Evolutionary conservation across 257 asterid genomes (phyloP).

Genomic region (Voacanga thouarsii): DNA sequence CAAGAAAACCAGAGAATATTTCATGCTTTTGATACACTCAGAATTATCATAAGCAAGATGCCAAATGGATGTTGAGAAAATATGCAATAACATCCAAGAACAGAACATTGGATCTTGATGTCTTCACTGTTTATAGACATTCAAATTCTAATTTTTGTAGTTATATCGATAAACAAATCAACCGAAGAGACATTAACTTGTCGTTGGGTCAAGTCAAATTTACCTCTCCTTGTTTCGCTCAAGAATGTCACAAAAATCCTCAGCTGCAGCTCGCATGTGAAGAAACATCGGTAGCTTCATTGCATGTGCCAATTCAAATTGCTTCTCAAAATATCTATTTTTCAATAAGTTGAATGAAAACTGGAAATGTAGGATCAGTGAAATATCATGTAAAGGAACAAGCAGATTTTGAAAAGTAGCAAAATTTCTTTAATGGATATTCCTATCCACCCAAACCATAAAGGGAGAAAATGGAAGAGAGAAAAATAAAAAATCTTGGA

Average conservation of each 20-base stretch:
- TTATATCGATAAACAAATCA: background rate
- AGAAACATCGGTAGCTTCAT: conserved; percentile 95
- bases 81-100: background rate
- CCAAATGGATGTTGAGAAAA: background rate
- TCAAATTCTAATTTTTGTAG: background rate
- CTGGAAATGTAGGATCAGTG: conserved; percentile 19
- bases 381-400: conserved; percentile 4
- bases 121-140: background rate
- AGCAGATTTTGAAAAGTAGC: conserved; percentile 3
- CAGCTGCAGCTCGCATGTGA: conserved; percentile 98
- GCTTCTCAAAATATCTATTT: conserved; percentile 86
- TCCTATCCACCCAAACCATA: background rate
- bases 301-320: conserved; percentile 84
- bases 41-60: background rate
- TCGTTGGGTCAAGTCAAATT: background rate
- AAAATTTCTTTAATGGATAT: background rate
- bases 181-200: background rate
- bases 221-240: conserved; percentile 65
- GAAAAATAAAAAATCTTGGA: background rate
- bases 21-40: background rate
- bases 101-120: background rate
- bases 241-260: conserved; percentile 77
- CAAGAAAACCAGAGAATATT: background rate
- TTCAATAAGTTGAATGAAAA: conserved; percentile 18
- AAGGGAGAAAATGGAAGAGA: background rate